Evolutionary conservation across 2,329 filamentous ascomycete genomes (phyloP).

Genomic region (Diplodia seriata): DNA sequence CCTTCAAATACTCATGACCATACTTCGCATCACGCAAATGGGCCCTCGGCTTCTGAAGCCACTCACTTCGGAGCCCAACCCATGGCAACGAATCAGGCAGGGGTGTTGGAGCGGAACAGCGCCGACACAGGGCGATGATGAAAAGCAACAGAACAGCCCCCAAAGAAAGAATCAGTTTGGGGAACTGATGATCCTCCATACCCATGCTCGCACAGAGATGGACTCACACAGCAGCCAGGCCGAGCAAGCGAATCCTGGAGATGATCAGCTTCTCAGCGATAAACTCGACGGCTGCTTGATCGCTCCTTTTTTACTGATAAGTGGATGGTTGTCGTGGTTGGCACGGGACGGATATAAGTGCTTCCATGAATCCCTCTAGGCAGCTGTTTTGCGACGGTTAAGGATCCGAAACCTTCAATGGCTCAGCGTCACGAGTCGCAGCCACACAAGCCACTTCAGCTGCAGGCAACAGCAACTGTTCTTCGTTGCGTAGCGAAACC

Average conservation of each 20-base stretch:
- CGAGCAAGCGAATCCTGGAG: not conserved
- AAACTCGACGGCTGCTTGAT: not conserved
- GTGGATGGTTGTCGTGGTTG: too few relatives aligned
- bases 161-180: not conserved
- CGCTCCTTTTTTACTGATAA: not conserved
- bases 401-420: not conserved
- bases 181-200: not conserved
- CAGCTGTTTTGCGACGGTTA: constrained; percentile 1
- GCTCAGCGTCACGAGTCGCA: not conserved
- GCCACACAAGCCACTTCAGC: not conserved
- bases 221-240: not conserved
- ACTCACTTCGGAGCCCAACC: constrained; percentile 24
- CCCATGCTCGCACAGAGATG: not conserved
- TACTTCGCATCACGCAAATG: constrained; percentile 24
- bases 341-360: not conserved
- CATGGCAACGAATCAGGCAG: constrained; percentile 9
- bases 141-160: not conserved
- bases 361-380: constrained; percentile 2
- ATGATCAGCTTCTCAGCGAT: not conserved
- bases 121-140: not conserved
- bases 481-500: too few relatives aligned
- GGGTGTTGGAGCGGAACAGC: not conserved
- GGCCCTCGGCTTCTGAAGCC: constrained; percentile 16
- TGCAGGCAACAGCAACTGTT: not conserved
- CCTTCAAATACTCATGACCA: constrained; percentile 13